Evolutionary conservation across 495 filamentous ascomycete genomes (phyloP), one percentile per base, ranked within the genome.

Genomic region (Recurvomyces mirabilis): DNA sequence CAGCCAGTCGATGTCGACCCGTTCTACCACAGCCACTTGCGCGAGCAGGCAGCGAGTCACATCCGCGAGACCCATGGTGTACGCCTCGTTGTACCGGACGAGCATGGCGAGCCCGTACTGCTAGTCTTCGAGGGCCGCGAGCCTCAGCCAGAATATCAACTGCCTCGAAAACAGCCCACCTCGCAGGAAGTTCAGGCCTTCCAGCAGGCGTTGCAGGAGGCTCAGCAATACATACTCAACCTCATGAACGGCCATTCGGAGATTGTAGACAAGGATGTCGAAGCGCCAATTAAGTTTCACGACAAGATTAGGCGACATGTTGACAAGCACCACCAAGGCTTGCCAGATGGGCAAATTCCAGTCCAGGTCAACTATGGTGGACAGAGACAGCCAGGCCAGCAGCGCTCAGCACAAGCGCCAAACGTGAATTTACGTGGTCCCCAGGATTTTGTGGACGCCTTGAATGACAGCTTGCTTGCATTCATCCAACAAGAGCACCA

Each of bases 401-500:
- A 42, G 30, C 42, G 7, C n/a, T n/a, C 62, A 41, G 39, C 65
- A 63, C 49, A 60, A 59, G 26, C 38, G 13, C 41, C 59, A 11
- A 66, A 62, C 41, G 59, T 70, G 39, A 75, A 72, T 18, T 66
- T 99, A 43, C 81, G 83, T 35, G 93, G 93, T 14, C 87, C 85
- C 25, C 64, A 73, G 24, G 68, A 70, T 20, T 69, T 70, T 41
- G 87, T 94, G 12, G 74, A 81, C 14, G 72, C 77, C 0, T 74
- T 94, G 20, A 68, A 67, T 17, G 65, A 71, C 4, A 87, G 83
- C 63, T 72, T 91, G 37, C 59, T 71, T 21, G 72, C 70, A 11
- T 96, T 95, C 56, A 66, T 96, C 26, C 79, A 79, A 33, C 75
- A 87, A 49, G 85, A 91, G 61, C 81, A 82, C 64, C 72, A 82